A percentile compares a stretch with the other conserved stretches of the same genome.
Evolutionary conservation across 2,329 filamentous ascomycete genomes (phyloP).

Genomic region (Cytospora chrysosperma): DNA sequence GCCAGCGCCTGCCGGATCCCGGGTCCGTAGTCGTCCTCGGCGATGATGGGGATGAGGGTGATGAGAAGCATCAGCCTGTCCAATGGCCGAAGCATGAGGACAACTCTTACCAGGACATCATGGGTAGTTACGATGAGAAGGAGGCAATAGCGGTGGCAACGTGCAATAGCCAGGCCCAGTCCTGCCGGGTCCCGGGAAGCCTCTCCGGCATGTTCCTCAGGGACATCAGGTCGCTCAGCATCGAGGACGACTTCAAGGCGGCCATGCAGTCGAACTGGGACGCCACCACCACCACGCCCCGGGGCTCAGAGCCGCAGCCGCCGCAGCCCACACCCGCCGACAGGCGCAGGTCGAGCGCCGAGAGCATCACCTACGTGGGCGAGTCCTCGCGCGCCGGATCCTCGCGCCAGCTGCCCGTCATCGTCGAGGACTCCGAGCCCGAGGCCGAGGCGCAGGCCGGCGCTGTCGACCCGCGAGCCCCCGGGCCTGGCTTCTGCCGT

Average conservation of each 20-base stretch:
- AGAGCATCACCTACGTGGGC: background rate
- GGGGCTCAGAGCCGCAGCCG: too few species aligned
- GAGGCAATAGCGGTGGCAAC: background rate
- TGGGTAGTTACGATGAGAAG: background rate
- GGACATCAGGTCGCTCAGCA: too few species aligned
- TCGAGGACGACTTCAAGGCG: background rate
- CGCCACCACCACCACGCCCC: background rate
- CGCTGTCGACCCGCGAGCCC: background rate
- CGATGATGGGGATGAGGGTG: conserved; percentile 4
- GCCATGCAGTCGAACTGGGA: background rate
- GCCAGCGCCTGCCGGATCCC: conserved; percentile 25
- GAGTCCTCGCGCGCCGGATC: background rate
- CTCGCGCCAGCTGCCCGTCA: background rate
- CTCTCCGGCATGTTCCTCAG: background rate
- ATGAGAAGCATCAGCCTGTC: background rate
- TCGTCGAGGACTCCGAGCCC: background rate
- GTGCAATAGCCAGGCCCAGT: background rate
- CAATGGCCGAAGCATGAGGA: background rate
- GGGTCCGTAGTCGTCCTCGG: conserved; percentile 7
- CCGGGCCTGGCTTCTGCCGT: background rate
- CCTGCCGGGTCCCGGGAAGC: background rate
- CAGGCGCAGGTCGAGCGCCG: background rate
- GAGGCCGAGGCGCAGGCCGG: background rate
- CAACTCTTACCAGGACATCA: background rate
- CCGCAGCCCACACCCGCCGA: background rate